These are phyloP conservation scores for Exophiala calicioides DNA, from an alignment of 2,329 filamentous ascomycete species.

Conservation along the genomic window DNA sequence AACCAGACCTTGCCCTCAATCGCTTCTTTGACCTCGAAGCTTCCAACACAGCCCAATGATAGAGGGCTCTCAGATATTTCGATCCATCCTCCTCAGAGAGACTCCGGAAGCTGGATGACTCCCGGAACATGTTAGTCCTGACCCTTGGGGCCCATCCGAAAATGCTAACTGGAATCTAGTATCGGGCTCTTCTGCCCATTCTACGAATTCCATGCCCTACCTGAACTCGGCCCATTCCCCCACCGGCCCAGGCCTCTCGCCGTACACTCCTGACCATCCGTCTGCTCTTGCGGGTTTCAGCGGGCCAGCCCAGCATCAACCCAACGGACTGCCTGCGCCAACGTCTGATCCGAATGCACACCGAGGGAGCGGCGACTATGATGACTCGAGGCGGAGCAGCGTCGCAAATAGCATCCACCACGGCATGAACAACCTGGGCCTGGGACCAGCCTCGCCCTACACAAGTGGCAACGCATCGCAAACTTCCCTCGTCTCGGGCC, in stretches of 20 bases:
- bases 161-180: no score
- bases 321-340: constrained; percentile 56
- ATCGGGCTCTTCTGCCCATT: constrained; percentile 51
- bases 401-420: constrained; percentile 53
- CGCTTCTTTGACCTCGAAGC: constrained; percentile 49
- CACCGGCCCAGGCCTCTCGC: constrained; percentile 44
- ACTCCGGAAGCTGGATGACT: constrained; percentile 62
- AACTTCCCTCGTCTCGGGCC: constrained; percentile 45
- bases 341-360: constrained; percentile 55
- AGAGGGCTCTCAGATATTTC: constrained; percentile 46
- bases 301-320: constrained; percentile 41
- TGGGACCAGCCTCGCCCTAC: constrained; percentile 51
- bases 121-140: constrained; percentile 57
- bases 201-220: constrained; percentile 48
- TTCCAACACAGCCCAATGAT: constrained; percentile 39
- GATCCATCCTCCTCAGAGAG: constrained; percentile 52
- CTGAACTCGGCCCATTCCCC: constrained; percentile 50
- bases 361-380: constrained; percentile 43
- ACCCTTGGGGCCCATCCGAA: no score
- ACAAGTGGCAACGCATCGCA: constrained; percentile 44
- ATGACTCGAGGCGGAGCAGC: constrained; percentile 52
- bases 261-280: constrained; percentile 43
- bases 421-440: constrained; percentile 49
- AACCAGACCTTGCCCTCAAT: constrained; percentile 50
- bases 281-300: constrained; percentile 42